A percentile compares a stretch with the other conserved stretches of the same genome.
These are phyloP conservation scores for Hypoxylon lenormandii DNA, from an alignment of 495 filamentous ascomycete genomes.

Conservation along the genomic window DNA sequence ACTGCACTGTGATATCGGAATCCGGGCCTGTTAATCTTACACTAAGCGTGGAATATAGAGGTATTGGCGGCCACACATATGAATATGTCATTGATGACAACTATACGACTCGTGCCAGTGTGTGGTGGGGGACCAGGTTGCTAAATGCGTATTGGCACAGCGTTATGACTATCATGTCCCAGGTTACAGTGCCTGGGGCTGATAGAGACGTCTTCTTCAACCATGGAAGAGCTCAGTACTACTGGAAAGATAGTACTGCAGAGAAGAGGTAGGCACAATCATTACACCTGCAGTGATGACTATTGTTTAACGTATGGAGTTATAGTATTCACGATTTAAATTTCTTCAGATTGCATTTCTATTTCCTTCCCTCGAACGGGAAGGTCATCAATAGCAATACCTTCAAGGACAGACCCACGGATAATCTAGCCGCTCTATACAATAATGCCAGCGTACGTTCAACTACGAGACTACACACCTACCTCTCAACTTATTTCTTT, in stretches of 20 bases:
- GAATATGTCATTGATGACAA: conserved; percentile 12
- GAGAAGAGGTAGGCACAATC: background rate
- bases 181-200: background rate
- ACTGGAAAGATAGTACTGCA: background rate
- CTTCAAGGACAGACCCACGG: conserved; percentile 1
- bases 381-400: conserved; percentile 9
- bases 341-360: conserved; percentile 18
- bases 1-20: conserved; percentile 11
- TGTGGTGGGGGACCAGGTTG: conserved; percentile 19
- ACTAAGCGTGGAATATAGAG: conserved; percentile 9
- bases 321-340: conserved; percentile 8
- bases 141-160: conserved; percentile 18
- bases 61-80: conserved; percentile 11
- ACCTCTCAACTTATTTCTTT: too few species aligned
- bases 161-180: conserved; percentile 13
- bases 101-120: conserved; percentile 12
- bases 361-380: background rate
- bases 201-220: conserved; percentile 8
- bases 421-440: conserved; percentile 2
- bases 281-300: background rate
- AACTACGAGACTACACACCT: too few species aligned
- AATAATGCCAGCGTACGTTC: conserved; percentile 5
- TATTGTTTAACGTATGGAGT: background rate
- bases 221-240: conserved; percentile 8
- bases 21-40: conserved; percentile 8